Base-by-base conservation (phyloP, 2,329 filamentous ascomycete species). In the Rutstroemia sp. region DNA sequence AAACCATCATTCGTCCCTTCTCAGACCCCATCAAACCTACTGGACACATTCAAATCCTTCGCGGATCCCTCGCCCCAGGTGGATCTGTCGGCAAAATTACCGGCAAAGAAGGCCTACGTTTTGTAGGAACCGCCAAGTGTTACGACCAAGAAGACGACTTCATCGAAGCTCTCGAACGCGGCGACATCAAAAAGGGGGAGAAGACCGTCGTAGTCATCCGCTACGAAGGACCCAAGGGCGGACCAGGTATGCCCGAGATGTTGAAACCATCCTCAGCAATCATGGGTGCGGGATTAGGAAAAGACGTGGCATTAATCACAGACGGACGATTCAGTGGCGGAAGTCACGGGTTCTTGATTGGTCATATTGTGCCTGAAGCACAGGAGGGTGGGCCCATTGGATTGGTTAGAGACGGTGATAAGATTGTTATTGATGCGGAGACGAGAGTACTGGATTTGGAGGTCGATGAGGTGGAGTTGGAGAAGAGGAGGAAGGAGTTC, bases 161-260 rank as follows among this genome's bases (percentile, higher is more conserved):
- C 72, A 83, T 88, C 64, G 68, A 74, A 36, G 83, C 85, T 2
- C 78, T 89, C 27, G 86, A 89, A 70, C 73, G 73, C 39, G 82
- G 82, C 21, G 82, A 85, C 61, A 82, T 89, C 70, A 87, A 84
- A 70, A 87, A 87, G 74, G 84, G 84, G 53, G 86, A 89, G 68
- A 89, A 89, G 73, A 87, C 83, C 0, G 86, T 89, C 42, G 84
- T 89, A 30, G 82, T 89, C 52, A 88, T 89, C 70, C 82, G 86
- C 46, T 89, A 88, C 69, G 84, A 86, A 65, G 86, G 86, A 1
- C 86, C 86, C 40, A 88, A 87, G 71, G 86, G 86, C 56, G 85
- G 84, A 2, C 86, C 86, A 1, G 86, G 86, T 57, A 88, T 88
- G 86, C 84, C 70, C 25, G 86, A 89, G 73, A 88, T 88, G 83